Evolutionary conservation across 345 rosid genomes (phyloP).

Genomic region (Eucalyptus erythrocorys): DNA sequence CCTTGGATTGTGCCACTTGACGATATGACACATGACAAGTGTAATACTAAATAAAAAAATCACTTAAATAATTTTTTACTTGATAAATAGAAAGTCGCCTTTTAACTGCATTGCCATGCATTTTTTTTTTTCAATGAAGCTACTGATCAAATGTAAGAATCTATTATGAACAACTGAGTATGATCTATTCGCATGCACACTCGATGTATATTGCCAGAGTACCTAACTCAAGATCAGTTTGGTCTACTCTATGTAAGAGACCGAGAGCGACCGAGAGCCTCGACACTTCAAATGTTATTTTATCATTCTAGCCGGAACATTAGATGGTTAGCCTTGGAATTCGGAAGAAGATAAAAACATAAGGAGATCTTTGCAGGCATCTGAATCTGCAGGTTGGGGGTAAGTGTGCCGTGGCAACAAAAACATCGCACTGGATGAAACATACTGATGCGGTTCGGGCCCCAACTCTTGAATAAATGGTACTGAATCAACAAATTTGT

Average conservation of each 20-base stretch:
- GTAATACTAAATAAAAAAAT: background rate
- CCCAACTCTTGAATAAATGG: background rate
- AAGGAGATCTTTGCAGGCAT: background rate
- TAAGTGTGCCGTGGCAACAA: background rate
- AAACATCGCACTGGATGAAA: background rate
- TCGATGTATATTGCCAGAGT: background rate
- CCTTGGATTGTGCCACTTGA: no score
- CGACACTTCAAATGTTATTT: background rate
- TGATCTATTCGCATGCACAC: fast-evolving
- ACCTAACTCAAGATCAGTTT: background rate
- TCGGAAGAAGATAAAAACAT: background rate
- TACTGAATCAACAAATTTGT: background rate
- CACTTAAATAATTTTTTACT: background rate
- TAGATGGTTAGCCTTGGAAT: background rate
- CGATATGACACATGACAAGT: no score
- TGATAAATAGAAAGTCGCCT: fast-evolving
- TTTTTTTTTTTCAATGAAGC: background rate
- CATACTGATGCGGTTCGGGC: background rate
- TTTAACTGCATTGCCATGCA: background rate
- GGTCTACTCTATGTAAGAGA: background rate
- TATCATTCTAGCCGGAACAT: fast-evolving
- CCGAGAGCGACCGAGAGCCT: fast-evolving
- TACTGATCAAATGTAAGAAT: background rate
- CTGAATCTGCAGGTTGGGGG: background rate
- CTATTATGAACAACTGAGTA: fast-evolving